Evolutionary conservation across 768 basidiomycete genomes (phyloP), one percentile per base, ranked within the genome.

Genomic region (Boletus sensibilis): DNA sequence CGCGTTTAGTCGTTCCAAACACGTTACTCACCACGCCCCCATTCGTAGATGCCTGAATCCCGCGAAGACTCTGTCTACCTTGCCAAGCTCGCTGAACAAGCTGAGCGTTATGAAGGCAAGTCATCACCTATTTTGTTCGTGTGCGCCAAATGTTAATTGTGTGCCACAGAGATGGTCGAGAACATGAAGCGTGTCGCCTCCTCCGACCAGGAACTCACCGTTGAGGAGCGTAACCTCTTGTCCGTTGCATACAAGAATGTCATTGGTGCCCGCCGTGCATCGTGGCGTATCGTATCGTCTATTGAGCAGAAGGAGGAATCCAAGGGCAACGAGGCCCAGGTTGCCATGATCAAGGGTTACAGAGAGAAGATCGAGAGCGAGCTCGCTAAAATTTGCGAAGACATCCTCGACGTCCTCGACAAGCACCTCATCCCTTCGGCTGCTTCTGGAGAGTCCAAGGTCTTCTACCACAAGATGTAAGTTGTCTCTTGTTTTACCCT

Each of bases 191-290:
- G 86, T 60, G 95, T 98, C 64, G 95, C 95, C 55, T 94, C 93
- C 33, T 94, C 94, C 57, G 94, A 96, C 83, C 91, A 95, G 76
- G 95, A 98, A 70, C 90, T 98, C 70, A 96, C 94, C 58, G 94
- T 98, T 43, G 95, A 98, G 79, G 95, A 98, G 78, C 94, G 95
- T 60, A 98, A 98, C 75, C 86, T 98, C 52, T 84, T 98, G 55
- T 97, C 94, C 12, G 95, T 98, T 57, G 95, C 95, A 18, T 98
- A 97, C 84, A 98, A 98, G 90, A 98, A 98, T 76, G 94, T 97
- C 58, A 98, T 98, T 63, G 95, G 95, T 76, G 94, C 95, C 29
- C 94, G 95, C 65, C 92, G 96, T 73, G 94, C 95, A 18, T 96
- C 94, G 20, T 98, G 95, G 95, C 82, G 95, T 67, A 97, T 98